Percentiles rank a stretch among this genome's conserved stretches.
phyloP scores from a whole-genome alignment of 2,329 filamentous ascomycete species.

The Colletotrichum aenigma region DNA sequence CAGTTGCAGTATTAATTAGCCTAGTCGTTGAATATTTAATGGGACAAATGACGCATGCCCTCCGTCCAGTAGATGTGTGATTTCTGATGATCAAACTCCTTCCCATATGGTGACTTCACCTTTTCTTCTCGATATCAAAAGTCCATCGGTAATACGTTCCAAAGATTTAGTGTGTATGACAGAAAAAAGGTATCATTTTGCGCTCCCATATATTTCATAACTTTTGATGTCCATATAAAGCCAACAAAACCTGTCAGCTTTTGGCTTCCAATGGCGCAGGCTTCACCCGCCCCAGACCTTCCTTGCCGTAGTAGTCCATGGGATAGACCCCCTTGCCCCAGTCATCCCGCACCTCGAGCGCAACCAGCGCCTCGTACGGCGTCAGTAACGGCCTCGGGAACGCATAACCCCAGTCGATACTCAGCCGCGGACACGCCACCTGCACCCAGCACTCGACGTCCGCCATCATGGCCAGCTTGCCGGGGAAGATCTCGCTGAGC shows the following conservation, averaged over 20 bases:
- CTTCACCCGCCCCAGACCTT: slow-evolving; percentile 84
- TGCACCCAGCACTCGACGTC: slow-evolving; percentile 99
- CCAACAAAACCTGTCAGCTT: slow-evolving; percentile 3
- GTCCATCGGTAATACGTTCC: background rate
- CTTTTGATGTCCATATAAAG: background rate
- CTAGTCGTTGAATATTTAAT: background rate
- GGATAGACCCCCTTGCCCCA: slow-evolving; percentile 83
- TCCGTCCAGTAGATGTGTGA: background rate
- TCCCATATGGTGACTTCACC: background rate
- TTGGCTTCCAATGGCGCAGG: slow-evolving; percentile 32
- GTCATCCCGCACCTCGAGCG: slow-evolving; percentile 78
- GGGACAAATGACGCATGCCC: background rate
- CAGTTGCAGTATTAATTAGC: background rate
- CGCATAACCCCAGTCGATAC: slow-evolving; percentile 98
- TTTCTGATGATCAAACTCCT: background rate
- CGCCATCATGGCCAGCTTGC: slow-evolving; percentile 89
- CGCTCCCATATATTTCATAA: background rate
- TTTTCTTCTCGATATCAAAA: background rate
- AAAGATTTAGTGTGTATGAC: background rate
- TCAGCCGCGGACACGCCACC: slow-evolving; percentile 93
- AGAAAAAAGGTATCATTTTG: background rate
- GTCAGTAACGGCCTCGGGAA: slow-evolving; percentile 88
- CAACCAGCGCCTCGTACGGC: slow-evolving; percentile 92
- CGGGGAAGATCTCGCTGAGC: slow-evolving; percentile 94
- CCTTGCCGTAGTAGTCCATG: slow-evolving; percentile 97